phyloP scores from a whole-genome alignment of 2,329 filamentous ascomycete genomes.

The Byssothecium circinans region DNA sequence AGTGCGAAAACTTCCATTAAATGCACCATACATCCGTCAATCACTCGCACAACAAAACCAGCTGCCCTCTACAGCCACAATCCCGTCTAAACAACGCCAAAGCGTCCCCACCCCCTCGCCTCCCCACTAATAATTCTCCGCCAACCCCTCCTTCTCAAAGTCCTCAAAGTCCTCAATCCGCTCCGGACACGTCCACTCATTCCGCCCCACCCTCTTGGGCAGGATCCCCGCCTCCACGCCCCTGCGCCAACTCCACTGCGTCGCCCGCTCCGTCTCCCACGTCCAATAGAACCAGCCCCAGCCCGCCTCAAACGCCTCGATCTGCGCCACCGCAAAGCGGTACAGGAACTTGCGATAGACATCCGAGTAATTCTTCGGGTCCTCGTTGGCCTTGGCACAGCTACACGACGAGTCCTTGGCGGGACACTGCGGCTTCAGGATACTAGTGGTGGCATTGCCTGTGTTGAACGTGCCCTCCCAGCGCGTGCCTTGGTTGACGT shows the following conservation, averaged over 20 bases:
- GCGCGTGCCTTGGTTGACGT: constrained; percentile 82
- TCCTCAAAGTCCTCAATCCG: constrained; percentile 38
- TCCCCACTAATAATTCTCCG: constrained; percentile 47
- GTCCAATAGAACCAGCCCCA: constrained; percentile 99
- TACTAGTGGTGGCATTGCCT: constrained; percentile 61
- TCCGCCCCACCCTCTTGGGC: constrained; percentile 56
- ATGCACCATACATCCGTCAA: too few relatives aligned
- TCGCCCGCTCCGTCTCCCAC: constrained; percentile 83
- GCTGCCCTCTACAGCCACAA: too few relatives aligned
- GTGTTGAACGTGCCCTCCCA: constrained; percentile 87
- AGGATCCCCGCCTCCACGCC: constrained; percentile 78
- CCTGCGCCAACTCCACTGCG: constrained; percentile 90
- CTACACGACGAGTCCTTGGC: constrained; percentile 63
- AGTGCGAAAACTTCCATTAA: too few relatives aligned
- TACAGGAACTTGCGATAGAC: constrained; percentile 83
- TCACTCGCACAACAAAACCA: too few relatives aligned
- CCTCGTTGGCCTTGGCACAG: constrained; percentile 76
- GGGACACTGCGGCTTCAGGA: constrained; percentile 75
- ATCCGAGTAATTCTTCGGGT: constrained; percentile 65
- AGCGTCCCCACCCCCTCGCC: too few relatives aligned
- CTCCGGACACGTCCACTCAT: constrained; percentile 45
- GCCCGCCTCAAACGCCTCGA: constrained; percentile 87
- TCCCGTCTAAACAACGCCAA: too few relatives aligned
- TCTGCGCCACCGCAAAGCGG: constrained; percentile 94
- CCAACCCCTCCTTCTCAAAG: constrained; percentile 45